Evolutionary conservation across 176 grass and related monocot species (phyloP), one percentile per base, ranked within the genome.

Genomic region (Ananas comosus): DNA sequence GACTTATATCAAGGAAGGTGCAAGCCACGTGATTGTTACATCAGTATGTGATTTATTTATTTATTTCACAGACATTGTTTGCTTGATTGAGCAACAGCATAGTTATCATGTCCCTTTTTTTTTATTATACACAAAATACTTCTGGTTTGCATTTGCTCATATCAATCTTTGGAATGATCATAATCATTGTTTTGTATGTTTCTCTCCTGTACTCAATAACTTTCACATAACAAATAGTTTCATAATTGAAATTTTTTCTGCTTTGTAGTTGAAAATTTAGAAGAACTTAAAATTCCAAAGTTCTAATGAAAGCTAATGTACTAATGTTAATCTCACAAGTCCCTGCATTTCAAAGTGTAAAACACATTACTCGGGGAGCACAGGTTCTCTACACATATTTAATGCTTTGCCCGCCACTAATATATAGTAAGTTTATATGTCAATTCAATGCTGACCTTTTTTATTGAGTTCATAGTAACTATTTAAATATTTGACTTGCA

Each of bases 21-120:
- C 94, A 57, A 92, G 89, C 78, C 94, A 97, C 65, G 89, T 93
- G 74, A 93, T 93, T 75, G 89, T 97, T 71, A 97, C 94, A 18
- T 97, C 89, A 66, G 89, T 92, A 84, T 49, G 80, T 88, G 75
- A 33, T 49, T 51, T 75, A 71, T 57, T 18, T 65, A 24, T 29
- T 42, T 65, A 42, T 42, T 42, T 42, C 33, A 42, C 33, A 42
- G 21, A 12, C 70, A 80, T 72, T 61, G 1, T 10, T 61, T 61
- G 16, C 56, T 59, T 59, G 56, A 17, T 21, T 18, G 16, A 59
- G 19, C 14, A 59, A 1, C 19, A 12, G n/a, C 56, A 59, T 59
- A 59, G 2, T 59, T 59, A 18, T 59, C n/a, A 58, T 58, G 2
- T 18, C n/a, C 14, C 19, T 21, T 6, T 3, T 21, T 59, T 9